Evolutionary conservation across 1,284 basidiomycete genomes (phyloP).

Genomic region (Phlebopus sp.): DNA sequence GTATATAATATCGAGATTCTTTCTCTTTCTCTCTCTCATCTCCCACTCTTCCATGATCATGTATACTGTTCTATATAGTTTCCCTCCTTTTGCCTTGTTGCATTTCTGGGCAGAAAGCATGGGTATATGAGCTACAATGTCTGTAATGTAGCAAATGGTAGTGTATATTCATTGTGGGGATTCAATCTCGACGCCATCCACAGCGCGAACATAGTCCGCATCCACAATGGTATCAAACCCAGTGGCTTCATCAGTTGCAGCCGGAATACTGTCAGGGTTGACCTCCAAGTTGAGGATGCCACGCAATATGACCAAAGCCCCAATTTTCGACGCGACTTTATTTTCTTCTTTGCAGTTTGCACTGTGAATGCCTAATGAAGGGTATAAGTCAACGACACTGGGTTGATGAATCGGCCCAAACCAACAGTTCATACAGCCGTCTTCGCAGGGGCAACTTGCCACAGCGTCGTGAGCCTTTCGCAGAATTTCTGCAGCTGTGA

Average conservation of each 20-base stretch:
- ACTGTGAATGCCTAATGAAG: constrained; percentile 57
- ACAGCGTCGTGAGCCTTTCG: constrained; percentile 61
- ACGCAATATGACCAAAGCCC: constrained; percentile 68
- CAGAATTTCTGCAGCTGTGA: constrained; percentile 44
- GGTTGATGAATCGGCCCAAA: constrained; percentile 9
- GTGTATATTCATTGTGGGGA: neutral
- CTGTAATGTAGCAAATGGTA: too few relatives aligned
- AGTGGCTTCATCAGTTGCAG: constrained; percentile 21
- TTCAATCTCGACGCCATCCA: constrained; percentile 53
- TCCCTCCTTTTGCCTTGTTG: too few relatives aligned
- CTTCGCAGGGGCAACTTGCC: constrained; percentile 65
- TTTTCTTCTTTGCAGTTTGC: constrained; percentile 64
- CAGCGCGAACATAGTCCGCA: constrained; percentile 46
- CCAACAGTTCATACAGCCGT: constrained; percentile 76
- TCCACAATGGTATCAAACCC: constrained; percentile 53
- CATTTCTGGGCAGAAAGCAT: too few relatives aligned
- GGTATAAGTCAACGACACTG: neutral
- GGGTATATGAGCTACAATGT: too few relatives aligned
- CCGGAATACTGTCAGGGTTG: constrained; percentile 44
- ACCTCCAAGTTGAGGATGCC: constrained; percentile 57
- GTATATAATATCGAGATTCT: too few relatives aligned
- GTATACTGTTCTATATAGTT: too few relatives aligned
- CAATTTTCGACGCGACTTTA: constrained; percentile 65
- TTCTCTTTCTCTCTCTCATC: too few relatives aligned
- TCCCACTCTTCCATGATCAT: too few relatives aligned